Conservation (phyloP, 108 stramenopile genomes). For the Parietichytrium sp. region DNA sequence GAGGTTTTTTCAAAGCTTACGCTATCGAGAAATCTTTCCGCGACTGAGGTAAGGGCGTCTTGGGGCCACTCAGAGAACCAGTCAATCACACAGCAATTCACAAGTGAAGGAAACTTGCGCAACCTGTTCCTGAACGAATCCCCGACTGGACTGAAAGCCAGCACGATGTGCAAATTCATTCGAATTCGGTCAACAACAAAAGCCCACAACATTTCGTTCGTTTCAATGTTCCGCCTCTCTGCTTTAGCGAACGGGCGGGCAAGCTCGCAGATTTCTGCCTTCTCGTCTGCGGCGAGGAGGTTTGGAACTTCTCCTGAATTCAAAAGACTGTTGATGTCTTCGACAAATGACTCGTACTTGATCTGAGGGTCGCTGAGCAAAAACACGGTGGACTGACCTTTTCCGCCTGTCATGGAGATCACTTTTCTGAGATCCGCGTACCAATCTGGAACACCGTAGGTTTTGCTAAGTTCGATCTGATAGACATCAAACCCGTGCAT, state of each 20-base stretch:
- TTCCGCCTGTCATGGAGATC: slow-evolving; percentile 55
- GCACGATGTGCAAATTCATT: slow-evolving; percentile 65
- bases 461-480: slow-evolving; percentile 67
- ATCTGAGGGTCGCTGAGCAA: slow-evolving; percentile 71
- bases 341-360: slow-evolving; percentile 64
- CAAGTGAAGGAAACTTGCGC: slow-evolving; percentile 64
- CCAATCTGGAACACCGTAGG: slow-evolving; percentile 64
- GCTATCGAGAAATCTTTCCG: slow-evolving; percentile 54
- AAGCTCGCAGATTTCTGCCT: slow-evolving; percentile 56
- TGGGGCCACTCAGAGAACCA: slow-evolving; percentile 71
- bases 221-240: slow-evolving; percentile 56
- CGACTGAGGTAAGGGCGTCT: slow-evolving; percentile 67
- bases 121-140: slow-evolving; percentile 66
- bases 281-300: slow-evolving; percentile 67
- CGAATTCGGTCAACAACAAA: slow-evolving; percentile 63
- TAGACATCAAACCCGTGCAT: slow-evolving; percentile 60
- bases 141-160: slow-evolving; percentile 70
- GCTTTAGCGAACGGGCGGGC: slow-evolving; percentile 57
- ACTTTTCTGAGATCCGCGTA: slow-evolving; percentile 65
- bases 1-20: too few relatives aligned
- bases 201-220: slow-evolving; percentile 53
- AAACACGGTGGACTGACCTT: slow-evolving; percentile 55
- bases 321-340: slow-evolving; percentile 71
- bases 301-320: slow-evolving; percentile 72
- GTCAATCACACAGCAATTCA: slow-evolving; percentile 73